Evolutionary conservation across 306 rosid genomes (phyloP), one percentile per base, ranked within the genome.

Genomic region (Ormosia semicastrata): DNA sequence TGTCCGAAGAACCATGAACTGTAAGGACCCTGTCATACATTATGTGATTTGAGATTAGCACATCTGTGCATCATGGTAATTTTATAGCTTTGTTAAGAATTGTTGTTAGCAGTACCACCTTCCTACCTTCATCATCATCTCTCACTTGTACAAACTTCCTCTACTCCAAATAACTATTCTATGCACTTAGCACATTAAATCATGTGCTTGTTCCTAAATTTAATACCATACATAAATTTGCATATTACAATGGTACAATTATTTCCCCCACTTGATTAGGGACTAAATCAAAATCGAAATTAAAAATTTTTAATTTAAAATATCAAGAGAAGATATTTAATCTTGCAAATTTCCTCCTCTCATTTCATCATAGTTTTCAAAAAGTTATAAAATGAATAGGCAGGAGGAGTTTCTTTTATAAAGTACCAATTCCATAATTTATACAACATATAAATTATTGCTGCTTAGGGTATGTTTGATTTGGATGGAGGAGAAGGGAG

Each of bases 1-100:
- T 80, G 75, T 91, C 97, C 3, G 85, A 90, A 81, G 92, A 67
- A 83, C 98, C 97, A 79, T 94, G 98, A 75, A 93, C 80, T 29
- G 94, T 91, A 33, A 92, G 77, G 57, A 94, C 93, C 95, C 97
- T 94, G 89, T 81, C 50, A 59, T 52, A 40, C 47, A 75, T 62
- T 43, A 68, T 24, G 69, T 60, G 40, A 65, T 44, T 49, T 53
- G 41, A 56, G 75, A 82, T 81, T 57, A 82, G 40, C 68, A 81
- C 40, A 66, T 37, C 12, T 37, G 30, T 17, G 56, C 62, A 65
- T 50, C 56, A 47, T 37, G 77, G 57, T n/a, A 32, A 59, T 69
- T 68, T 76, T 66, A 69, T 50, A 15, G 43, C 14, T 58, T 58
- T 66, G 34, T 18, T 12, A 17, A 66, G 49, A 41, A 8, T 39